These are phyloP conservation scores for Cokeromyces recurvatus DNA, from an alignment of 371 early-diverging fungal species.

Conservation along the genomic window DNA sequence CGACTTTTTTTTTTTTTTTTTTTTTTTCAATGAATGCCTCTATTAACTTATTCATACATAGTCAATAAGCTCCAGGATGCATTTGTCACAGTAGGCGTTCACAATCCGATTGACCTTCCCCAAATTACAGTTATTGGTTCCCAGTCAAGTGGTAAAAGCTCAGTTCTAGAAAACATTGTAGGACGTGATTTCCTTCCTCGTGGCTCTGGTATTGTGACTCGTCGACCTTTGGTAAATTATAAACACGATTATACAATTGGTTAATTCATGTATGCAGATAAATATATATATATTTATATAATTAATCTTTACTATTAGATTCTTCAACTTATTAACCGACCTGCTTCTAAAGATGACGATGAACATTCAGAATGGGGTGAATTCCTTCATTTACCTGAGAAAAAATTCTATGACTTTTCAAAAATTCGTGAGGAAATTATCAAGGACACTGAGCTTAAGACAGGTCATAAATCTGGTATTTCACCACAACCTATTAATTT, in stretches of 20 bases:
- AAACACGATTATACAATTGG: too few species aligned
- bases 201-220: conserved; percentile 94
- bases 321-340: conserved; percentile 95
- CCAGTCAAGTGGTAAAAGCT: conserved; percentile 98
- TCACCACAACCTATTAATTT: conserved; percentile 95
- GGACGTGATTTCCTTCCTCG: conserved; percentile 98
- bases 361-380: conserved; percentile 94
- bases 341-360: conserved; percentile 17
- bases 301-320: too few species aligned
- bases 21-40: neutral
- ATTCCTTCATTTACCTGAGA: conserved; percentile 91
- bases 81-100: conserved; percentile 94
- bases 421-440: conserved; percentile 94
- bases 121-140: conserved; percentile 98
- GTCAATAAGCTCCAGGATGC: conserved; percentile 96
- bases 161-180: conserved; percentile 98
- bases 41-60: too few species aligned
- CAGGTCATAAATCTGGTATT: conserved; percentile 88
- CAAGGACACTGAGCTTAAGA: conserved; percentile 89
- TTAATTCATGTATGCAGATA: conserved; percentile 58
- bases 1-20: neutral
- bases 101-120: conserved; percentile 97
- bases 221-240: conserved; percentile 81
- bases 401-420: conserved; percentile 89
- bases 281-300: too few species aligned